A percentile compares a stretch with the other conserved stretches of the same genome.
Evolutionary conservation across 2,329 filamentous ascomycete species (phyloP).

Genomic region (Xylariales sp.): DNA sequence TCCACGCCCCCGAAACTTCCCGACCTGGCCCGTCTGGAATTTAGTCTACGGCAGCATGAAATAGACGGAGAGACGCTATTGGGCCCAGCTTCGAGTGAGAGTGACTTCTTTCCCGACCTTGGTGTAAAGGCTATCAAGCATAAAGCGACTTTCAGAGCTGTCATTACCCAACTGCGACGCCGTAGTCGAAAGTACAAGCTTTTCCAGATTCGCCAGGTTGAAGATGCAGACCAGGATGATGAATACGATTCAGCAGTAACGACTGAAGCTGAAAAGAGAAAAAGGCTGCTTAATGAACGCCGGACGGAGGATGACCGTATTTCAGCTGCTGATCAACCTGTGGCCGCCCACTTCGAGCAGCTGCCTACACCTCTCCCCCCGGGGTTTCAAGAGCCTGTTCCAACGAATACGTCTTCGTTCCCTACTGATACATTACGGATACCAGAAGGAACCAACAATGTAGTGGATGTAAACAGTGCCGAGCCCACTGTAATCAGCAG

Average conservation of each 20-base stretch:
- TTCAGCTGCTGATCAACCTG: too few relatives aligned
- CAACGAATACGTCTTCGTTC: too few relatives aligned
- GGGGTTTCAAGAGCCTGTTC: too few relatives aligned
- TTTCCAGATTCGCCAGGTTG: constrained; percentile 14
- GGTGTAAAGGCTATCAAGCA: constrained; percentile 54
- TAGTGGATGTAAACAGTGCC: background rate
- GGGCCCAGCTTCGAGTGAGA: constrained; percentile 45
- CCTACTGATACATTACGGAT: too few relatives aligned
- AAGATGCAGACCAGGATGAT: constrained; percentile 9
- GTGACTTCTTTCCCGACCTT: constrained; percentile 48
- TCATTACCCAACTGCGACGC: constrained; percentile 51
- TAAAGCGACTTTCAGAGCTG: constrained; percentile 51
- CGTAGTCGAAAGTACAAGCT: constrained; percentile 45
- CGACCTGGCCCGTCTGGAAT: constrained; percentile 47
- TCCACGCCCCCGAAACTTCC: constrained; percentile 37
- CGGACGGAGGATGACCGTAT: background rate
- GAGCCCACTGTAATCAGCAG: too few relatives aligned
- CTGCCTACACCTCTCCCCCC: too few relatives aligned
- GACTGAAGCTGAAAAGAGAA: constrained; percentile 6
- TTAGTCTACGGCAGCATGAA: constrained; percentile 53
- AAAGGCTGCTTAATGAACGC: constrained; percentile 7
- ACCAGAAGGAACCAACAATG: too few relatives aligned
- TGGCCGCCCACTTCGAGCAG: too few relatives aligned
- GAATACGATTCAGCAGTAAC: too few relatives aligned
- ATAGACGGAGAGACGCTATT: constrained; percentile 64